phyloP scores from a whole-genome alignment of 1,284 basidiomycete genomes.

The Trametes sp. region DNA sequence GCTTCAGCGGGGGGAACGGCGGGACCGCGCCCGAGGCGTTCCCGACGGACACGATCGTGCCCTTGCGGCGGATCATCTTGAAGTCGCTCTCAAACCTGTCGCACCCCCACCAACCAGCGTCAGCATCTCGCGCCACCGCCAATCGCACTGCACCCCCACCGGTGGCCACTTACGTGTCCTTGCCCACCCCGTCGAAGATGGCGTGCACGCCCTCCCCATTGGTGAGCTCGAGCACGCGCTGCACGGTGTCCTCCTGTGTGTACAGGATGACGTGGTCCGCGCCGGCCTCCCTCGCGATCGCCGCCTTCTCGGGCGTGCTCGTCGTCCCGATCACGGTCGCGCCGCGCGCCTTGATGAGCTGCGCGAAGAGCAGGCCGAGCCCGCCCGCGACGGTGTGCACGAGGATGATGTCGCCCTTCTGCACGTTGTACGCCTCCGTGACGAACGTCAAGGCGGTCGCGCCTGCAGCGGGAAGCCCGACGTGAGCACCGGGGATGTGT shows the following conservation, averaged over 20 bases:
- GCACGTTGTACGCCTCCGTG: slow-evolving; percentile 85
- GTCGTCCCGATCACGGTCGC: slow-evolving; percentile 95
- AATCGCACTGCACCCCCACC: background rate
- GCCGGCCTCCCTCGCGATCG: slow-evolving; percentile 80
- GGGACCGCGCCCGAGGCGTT: slow-evolving; percentile 89
- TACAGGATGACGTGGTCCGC: slow-evolving; percentile 91
- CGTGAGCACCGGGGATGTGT: background rate
- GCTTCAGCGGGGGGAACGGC: slow-evolving; percentile 78
- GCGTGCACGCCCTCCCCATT: slow-evolving; percentile 86
- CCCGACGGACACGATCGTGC: slow-evolving; percentile 89
- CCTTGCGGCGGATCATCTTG: slow-evolving; percentile 81
- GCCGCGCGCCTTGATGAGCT: slow-evolving; percentile 73
- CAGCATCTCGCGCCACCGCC: background rate
- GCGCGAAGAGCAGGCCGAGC: slow-evolving; percentile 68
- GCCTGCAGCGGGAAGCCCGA: slow-evolving; percentile 45
- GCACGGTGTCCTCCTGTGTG: slow-evolving; percentile 71
- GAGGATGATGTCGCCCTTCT: slow-evolving; percentile 77
- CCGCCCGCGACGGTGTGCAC: slow-evolving; percentile 95
- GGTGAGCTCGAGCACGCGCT: slow-evolving; percentile 80
- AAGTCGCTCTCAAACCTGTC: slow-evolving; percentile 84
- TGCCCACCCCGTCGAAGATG: slow-evolving; percentile 95
- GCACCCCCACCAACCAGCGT: slow-evolving; percentile 7
- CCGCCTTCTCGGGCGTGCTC: slow-evolving; percentile 86
- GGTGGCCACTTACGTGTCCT: slow-evolving; percentile 73
- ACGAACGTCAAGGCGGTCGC: slow-evolving; percentile 84